phyloP scores from a whole-genome alignment of 495 filamentous ascomycete genomes.

The Pseudomonodictys pantanalensis region DNA sequence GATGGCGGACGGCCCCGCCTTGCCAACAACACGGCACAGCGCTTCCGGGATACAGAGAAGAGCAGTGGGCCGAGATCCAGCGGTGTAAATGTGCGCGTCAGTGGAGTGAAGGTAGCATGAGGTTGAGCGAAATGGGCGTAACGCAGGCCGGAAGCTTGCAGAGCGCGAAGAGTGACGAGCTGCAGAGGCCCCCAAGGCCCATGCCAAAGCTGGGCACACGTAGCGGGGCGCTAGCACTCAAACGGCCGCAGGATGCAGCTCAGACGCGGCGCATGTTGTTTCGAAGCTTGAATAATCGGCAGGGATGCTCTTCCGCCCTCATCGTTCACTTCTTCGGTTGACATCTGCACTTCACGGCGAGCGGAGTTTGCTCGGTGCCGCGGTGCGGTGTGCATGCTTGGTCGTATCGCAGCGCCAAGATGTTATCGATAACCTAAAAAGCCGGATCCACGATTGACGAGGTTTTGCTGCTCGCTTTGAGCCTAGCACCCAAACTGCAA shows the following conservation, averaged over 20 bases:
- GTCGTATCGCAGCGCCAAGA: too few relatives aligned
- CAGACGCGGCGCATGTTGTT: neutral
- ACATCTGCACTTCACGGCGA: too few relatives aligned
- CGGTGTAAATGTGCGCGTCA: too few relatives aligned
- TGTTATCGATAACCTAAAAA: neutral
- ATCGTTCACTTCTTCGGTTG: too few relatives aligned
- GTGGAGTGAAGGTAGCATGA: too few relatives aligned
- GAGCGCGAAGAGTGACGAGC: neutral
- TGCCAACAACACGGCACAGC: neutral
- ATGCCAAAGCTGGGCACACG: neutral
- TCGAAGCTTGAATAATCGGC: neutral
- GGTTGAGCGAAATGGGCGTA: neutral
- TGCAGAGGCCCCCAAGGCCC: conserved; percentile 5
- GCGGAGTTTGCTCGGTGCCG: too few relatives aligned
- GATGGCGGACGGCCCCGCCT: neutral
- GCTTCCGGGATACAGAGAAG: too few relatives aligned
- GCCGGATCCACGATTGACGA: neutral
- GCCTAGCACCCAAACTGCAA: neutral
- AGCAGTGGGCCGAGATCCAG: too few relatives aligned
- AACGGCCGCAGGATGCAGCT: neutral
- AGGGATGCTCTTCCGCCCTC: neutral
- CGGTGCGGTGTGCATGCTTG: too few relatives aligned
- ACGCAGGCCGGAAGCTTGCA: conserved; percentile 1
- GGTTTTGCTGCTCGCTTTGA: neutral
- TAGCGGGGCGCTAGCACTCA: neutral